Conservation (phyloP, 2,329 filamentous ascomycete species). For the Hypoxylon rubiginosum region DNA sequence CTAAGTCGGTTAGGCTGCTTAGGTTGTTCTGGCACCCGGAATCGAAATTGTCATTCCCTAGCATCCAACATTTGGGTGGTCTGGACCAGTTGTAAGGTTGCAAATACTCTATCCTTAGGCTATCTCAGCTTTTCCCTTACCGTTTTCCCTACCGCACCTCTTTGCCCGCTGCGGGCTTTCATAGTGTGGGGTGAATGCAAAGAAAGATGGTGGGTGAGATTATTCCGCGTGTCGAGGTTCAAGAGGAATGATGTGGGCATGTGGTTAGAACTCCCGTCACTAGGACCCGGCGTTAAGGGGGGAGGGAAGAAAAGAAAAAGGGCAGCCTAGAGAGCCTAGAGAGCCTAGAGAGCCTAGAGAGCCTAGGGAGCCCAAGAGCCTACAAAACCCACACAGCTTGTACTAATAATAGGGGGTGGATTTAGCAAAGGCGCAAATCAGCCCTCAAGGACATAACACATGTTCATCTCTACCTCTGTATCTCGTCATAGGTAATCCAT, state of each 20-base stretch:
- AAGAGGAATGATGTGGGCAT: constrained; percentile 39
- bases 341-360: background rate
- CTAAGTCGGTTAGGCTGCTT: constrained; percentile 3
- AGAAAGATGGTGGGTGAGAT: constrained; percentile 39
- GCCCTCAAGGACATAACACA: constrained; percentile 37
- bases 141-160: constrained; percentile 19
- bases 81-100: constrained; percentile 31
- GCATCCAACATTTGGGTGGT: constrained; percentile 23
- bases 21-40: constrained; percentile 1
- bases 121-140: constrained; percentile 23
- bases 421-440: constrained; percentile 32
- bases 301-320: constrained; percentile 13
- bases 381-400: background rate
- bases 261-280: constrained; percentile 37
- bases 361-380: background rate
- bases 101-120: constrained; percentile 32
- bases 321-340: constrained; percentile 5
- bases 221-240: constrained; percentile 43
- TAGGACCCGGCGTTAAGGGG: constrained; percentile 23
- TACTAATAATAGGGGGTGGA: constrained; percentile 14
- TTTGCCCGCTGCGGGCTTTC: background rate
- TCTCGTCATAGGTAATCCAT: constrained; percentile 1
- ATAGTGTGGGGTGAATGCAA: constrained; percentile 30
- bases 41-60: constrained; percentile 17
- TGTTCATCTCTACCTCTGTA: constrained; percentile 26